These are phyloP conservation scores for Fusarium hostae DNA, from an alignment of 2,329 filamentous ascomycete genomes.

Conservation along the genomic window DNA sequence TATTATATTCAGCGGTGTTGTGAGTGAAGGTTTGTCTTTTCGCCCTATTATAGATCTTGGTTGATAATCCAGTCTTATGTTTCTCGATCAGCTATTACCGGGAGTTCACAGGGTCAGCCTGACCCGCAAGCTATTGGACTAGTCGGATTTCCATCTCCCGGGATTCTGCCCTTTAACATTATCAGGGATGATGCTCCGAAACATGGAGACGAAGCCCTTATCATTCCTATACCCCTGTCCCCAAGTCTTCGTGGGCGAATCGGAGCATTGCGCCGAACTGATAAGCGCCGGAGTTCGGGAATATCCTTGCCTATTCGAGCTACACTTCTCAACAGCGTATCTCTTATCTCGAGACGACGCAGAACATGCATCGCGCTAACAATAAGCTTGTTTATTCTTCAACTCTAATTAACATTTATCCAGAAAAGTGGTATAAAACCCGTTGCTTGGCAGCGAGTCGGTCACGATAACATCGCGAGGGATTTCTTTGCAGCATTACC, in stretches of 20 bases:
- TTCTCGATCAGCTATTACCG: no score
- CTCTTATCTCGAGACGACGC: not conserved
- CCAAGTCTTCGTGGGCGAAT: accelerated
- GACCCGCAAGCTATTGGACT: not conserved
- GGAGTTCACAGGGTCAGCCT: no score
- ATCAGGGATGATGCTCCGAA: not conserved
- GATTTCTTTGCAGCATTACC: not conserved
- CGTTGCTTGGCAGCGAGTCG: not conserved
- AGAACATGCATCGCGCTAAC: not conserved
- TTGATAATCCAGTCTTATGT: not conserved
- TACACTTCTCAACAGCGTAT: not conserved
- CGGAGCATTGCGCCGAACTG: not conserved
- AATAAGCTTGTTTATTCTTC: not conserved
- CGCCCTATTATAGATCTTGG: not conserved
- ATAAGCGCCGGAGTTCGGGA: not conserved
- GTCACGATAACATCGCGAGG: not conserved
- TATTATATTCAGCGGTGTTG: not conserved
- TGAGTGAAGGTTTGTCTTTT: not conserved
- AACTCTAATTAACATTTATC: not conserved
- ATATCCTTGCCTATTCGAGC: not conserved
- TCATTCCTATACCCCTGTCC: accelerated
- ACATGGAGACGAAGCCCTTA: not conserved
- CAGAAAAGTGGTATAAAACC: not conserved
- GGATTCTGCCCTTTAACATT: not conserved
- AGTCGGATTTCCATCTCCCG: not conserved